Evolutionary conservation across 192 early-diverging fungal species (phyloP).

Genomic region (Coemansia sp.): DNA sequence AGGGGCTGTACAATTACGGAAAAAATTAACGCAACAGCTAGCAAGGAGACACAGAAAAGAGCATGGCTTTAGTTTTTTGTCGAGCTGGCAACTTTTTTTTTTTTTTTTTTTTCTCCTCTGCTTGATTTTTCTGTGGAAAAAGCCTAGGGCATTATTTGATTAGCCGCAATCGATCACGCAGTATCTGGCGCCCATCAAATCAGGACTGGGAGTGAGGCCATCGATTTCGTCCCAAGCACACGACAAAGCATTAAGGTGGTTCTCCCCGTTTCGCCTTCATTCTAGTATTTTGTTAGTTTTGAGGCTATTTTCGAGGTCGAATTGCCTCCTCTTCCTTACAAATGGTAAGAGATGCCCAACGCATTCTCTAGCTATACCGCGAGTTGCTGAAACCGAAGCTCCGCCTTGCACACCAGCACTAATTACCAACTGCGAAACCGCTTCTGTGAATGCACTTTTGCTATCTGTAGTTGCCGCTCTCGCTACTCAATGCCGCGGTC

Average conservation of each 20-base stretch:
- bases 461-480: conserved; percentile 76
- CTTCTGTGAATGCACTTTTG: background rate
- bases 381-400: background rate
- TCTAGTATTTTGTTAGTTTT: background rate
- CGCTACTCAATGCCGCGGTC: conserved; percentile 84
- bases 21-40: background rate
- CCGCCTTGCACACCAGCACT: background rate
- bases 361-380: background rate
- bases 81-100: conserved; percentile 8
- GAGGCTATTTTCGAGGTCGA: background rate
- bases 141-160: background rate
- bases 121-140: background rate
- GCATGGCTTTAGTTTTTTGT: background rate
- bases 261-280: background rate
- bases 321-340: background rate
- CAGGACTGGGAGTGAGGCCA: background rate
- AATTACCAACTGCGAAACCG: background rate
- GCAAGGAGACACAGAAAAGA: background rate
- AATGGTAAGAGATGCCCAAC: conserved; percentile 8
- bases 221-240: background rate
- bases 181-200: conserved; percentile 4
- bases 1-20: background rate
- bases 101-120: conserved; percentile 3
- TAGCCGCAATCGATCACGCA: conserved; percentile 1
- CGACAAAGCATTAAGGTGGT: background rate